Evolutionary conservation across 2,329 filamentous ascomycete genomes (phyloP).

Genomic region (Phoma sp.): DNA sequence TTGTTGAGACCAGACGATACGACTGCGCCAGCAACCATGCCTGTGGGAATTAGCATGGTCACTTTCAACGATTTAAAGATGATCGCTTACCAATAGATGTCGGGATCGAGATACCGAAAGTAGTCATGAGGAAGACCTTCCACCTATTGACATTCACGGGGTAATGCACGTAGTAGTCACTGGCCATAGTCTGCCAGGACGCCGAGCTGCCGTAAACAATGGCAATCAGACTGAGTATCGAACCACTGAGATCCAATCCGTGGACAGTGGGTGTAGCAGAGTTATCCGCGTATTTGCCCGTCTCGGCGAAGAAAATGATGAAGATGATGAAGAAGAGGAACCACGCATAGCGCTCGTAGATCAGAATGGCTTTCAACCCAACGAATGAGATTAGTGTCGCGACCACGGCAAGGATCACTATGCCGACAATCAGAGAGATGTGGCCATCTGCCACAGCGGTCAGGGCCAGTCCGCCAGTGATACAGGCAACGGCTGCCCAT

Average conservation of each 20-base stretch:
- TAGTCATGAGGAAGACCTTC: slow-evolving; percentile 52
- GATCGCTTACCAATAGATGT: slow-evolving; percentile 45
- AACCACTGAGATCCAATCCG: slow-evolving; percentile 44
- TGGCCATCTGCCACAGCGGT: slow-evolving; percentile 51
- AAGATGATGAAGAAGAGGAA: slow-evolving; percentile 56
- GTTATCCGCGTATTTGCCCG: slow-evolving; percentile 53
- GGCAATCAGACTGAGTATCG: slow-evolving; percentile 35
- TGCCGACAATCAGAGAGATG: slow-evolving; percentile 53
- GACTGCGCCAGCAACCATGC: slow-evolving; percentile 53
- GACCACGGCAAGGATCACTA: slow-evolving; percentile 51
- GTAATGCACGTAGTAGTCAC: slow-evolving; percentile 54
- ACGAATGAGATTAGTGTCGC: slow-evolving; percentile 48
- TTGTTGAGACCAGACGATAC: slow-evolving; percentile 47
- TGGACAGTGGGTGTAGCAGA: slow-evolving; percentile 38
- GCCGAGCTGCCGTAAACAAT: slow-evolving; percentile 48
- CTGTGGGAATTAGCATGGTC: background rate
- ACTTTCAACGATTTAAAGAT: too few relatives aligned
- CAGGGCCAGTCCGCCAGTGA: slow-evolving; percentile 52
- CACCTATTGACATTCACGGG: slow-evolving; percentile 46
- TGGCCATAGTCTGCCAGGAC: slow-evolving; percentile 50
- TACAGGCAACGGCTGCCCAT: slow-evolving; percentile 51
- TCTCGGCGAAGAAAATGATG: slow-evolving; percentile 56
- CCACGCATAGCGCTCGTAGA: slow-evolving; percentile 59
- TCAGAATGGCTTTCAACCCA: slow-evolving; percentile 53
- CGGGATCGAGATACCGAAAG: slow-evolving; percentile 49